phyloP scores from a whole-genome alignment of 1,139 yeast genomes.

The Taphrina deformans region DNA sequence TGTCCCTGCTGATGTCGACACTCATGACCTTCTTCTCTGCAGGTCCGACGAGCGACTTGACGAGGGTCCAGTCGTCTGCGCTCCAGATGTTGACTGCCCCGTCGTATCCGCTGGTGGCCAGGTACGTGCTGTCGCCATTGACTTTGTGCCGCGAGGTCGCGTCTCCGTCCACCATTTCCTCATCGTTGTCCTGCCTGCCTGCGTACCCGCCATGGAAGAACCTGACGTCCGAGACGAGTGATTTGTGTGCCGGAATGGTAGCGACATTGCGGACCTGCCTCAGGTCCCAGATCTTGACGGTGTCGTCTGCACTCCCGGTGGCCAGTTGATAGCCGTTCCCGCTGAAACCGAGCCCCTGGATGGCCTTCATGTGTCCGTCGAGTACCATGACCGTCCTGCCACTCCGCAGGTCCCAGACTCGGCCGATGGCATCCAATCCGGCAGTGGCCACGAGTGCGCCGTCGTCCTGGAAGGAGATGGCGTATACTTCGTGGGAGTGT shows the following conservation, averaged over 20 bases:
- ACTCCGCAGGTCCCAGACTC: conserved; percentile 83
- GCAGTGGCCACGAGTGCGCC: conserved; percentile 77
- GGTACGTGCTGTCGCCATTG: conserved; percentile 50
- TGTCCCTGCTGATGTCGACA: conserved; percentile 56
- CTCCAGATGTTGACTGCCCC: conserved; percentile 54
- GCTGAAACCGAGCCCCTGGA: conserved; percentile 73
- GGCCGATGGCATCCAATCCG: conserved; percentile 72
- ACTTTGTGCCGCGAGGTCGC: conserved; percentile 12
- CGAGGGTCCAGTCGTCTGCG: conserved; percentile 68
- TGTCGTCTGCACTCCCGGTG: conserved; percentile 82
- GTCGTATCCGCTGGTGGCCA: conserved; percentile 72
- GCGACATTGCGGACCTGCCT: conserved; percentile 53
- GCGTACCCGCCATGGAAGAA: conserved; percentile 45
- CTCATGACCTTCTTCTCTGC: conserved; percentile 73
- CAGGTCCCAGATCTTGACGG: conserved; percentile 83
- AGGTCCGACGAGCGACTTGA: conserved; percentile 56
- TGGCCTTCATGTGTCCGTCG: conserved; percentile 69
- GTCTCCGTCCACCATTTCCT: conserved; percentile 38
- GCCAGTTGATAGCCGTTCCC: conserved; percentile 74
- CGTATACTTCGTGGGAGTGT: conserved; percentile 71
- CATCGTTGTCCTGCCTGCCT: conserved; percentile 40
- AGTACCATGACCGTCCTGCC: conserved; percentile 66
- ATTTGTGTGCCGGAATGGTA: conserved; percentile 75
- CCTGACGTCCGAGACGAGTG: conserved; percentile 65
- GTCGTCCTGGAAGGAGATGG: conserved; percentile 68